Conservation (phyloP, 306 rosid genomes). For the Mimosa bimucronata region DNA sequence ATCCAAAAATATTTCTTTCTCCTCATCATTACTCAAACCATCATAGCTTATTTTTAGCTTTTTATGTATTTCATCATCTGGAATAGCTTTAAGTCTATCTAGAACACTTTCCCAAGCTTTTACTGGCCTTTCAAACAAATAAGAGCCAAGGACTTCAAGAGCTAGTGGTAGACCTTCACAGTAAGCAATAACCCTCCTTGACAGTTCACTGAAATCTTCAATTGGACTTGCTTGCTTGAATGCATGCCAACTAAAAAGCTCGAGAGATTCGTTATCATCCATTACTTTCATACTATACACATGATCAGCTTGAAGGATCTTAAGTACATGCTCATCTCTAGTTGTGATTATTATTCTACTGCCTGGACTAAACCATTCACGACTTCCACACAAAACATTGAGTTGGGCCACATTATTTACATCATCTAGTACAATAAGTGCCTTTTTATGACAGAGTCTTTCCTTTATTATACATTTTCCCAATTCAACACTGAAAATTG, state of each 20-base stretch:
- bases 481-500: not conserved
- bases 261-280: not conserved
- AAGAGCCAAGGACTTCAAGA: not conserved
- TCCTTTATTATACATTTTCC: not conserved
- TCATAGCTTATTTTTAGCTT: not conserved
- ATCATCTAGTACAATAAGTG: not conserved
- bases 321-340: not conserved
- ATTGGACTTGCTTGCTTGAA: not conserved
- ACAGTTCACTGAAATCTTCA: not conserved
- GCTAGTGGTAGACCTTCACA: not conserved
- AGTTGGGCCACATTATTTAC: not conserved
- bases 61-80: not conserved
- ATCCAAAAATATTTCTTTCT: not conserved
- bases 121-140: not conserved
- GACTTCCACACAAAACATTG: not conserved
- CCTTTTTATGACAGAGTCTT: not conserved
- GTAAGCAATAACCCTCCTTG: not conserved
- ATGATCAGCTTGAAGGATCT: not conserved
- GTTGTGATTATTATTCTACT: not conserved
- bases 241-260: not conserved
- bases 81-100: not conserved
- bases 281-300: not conserved
- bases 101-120: slow-evolving; percentile 1
- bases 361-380: not conserved
- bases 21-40: not conserved